Base-by-base conservation (phyloP, 768 basidiomycete species). In the Pluteus cervinus region DNA sequence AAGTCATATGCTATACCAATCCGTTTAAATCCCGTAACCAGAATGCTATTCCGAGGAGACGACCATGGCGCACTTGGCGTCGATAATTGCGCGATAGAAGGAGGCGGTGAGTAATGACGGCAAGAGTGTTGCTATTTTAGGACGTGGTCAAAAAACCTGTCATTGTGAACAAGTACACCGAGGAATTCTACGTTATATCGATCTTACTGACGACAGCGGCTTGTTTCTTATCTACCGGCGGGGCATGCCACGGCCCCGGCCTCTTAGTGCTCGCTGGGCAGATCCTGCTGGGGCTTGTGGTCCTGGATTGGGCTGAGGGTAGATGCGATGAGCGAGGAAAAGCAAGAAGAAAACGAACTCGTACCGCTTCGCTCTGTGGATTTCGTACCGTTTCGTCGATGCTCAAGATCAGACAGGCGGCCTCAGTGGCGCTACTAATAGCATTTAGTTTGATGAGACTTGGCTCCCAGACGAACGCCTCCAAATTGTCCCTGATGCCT, bases 401-500 rank as follows among this genome's bases (percentile, higher is more conserved):
- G 47, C 88, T 92, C 40, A 99, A 65, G 49, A 98, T 90, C 57
- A 99, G 60, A 61, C 88, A 97, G 8, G 96, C 94, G 7, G 96
- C 96, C 62, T 99, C 96, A 7, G 88, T 73, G 4, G 96, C 96
- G 53, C 93, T 94, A 58, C 80, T 84, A 53, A 99, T 81, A 16
- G 96, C 96, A 53, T 99, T 99, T 31, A 81, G 63, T 66, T 98
- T 99, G 52, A 98, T 88, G 42, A 98, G 69, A 45, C 85, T 85
- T 11, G 96, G 94, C 56, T 98, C 96, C 94, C 96, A 98, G 6
- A 99, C 94, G 53, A 98, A 99, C 30, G 88, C 86, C 36, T 90
- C 89, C 82, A 98, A 82, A 62, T 98, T 99, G 62, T 99, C 80
- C 38, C 89, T 80, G 18, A 97, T 87, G 14, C 91, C 89, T 20